A percentile compares a stretch with the other conserved stretches of the same genome.
phyloP scores from a whole-genome alignment of 163 green algal genomes.

The Scenedesmus sp. region DNA sequence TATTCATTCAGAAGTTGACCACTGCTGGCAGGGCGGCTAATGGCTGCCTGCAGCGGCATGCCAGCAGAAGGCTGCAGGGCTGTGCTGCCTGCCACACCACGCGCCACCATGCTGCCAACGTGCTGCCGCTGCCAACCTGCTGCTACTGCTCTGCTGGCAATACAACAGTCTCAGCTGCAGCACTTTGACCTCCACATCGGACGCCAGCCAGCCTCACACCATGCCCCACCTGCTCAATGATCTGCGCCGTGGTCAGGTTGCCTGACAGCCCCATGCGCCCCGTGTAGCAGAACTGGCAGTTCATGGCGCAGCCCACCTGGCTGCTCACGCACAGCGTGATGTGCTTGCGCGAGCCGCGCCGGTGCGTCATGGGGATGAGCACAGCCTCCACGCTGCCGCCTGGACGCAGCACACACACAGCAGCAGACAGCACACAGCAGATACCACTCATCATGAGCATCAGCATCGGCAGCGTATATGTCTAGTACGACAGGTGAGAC shows the following conservation, averaged over 20 bases:
- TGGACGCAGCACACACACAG: not conserved
- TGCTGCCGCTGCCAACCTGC: no score
- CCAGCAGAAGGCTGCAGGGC: no score
- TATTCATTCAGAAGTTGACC: no score
- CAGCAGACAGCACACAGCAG: not conserved
- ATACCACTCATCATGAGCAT: not conserved
- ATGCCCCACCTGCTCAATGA: conserved; percentile 86
- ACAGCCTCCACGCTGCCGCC: conserved; percentile 83
- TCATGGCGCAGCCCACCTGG: conserved; percentile 94
- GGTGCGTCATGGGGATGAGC: conserved; percentile 84
- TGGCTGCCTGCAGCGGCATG: no score
- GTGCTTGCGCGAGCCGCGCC: conserved; percentile 57
- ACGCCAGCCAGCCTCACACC: not conserved
- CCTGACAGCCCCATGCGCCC: conserved; percentile 81
- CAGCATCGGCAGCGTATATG: no score
- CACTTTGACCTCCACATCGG: no score
- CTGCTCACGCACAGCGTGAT: conserved; percentile 88
- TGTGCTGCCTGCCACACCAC: no score
- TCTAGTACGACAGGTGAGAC: no score
- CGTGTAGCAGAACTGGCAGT: conserved; percentile 97
- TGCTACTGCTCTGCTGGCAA: no score
- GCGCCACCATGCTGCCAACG: no score
- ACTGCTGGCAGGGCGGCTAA: no score
- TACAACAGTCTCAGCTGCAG: no score
- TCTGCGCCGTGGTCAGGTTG: conserved; percentile 89